These are phyloP conservation scores for Leccinellum luteum DNA, from an alignment of 768 basidiomycete species.

Conservation along the genomic window DNA sequence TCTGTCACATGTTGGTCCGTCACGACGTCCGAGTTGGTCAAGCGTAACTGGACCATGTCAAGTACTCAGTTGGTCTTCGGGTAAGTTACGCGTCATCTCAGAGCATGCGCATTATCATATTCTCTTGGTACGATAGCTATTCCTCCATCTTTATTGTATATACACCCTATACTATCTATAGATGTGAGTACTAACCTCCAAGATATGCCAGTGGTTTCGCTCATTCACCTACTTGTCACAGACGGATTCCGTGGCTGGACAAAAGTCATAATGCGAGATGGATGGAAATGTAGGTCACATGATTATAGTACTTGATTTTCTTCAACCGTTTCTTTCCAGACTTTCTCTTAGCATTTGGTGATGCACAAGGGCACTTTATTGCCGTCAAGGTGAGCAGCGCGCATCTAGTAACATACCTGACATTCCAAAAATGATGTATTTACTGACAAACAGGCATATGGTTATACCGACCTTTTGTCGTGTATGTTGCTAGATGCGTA, in stretches of 20 bases:
- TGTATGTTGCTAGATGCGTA: constrained; percentile 91
- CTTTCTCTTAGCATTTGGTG: constrained; percentile 72
- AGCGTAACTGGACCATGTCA: constrained; percentile 65
- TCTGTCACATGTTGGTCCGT: constrained; percentile 37
- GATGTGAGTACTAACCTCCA: constrained; percentile 50
- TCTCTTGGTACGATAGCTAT: constrained; percentile 48
- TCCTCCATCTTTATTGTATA: constrained; percentile 67
- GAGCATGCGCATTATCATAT: neutral
- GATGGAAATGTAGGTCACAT: constrained; percentile 75
- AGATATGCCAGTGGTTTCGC: neutral
- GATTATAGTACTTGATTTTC: neutral
- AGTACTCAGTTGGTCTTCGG: constrained; percentile 80
- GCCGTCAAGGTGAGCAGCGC: constrained; percentile 60
- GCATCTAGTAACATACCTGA: neutral
- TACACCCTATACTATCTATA: constrained; percentile 87
- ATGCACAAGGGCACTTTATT: constrained; percentile 84
- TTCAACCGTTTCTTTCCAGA: constrained; percentile 42
- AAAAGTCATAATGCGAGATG: constrained; percentile 68
- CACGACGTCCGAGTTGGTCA: constrained; percentile 72
- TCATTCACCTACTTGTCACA: constrained; percentile 27
- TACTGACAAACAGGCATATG: constrained; percentile 52
- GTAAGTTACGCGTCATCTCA: constrained; percentile 41
- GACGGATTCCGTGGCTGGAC: constrained; percentile 81
- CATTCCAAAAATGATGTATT: neutral
- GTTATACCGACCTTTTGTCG: constrained; percentile 82